Conservation (phyloP, 164 flowering plant genomes). For the Litsea cubeba region DNA sequence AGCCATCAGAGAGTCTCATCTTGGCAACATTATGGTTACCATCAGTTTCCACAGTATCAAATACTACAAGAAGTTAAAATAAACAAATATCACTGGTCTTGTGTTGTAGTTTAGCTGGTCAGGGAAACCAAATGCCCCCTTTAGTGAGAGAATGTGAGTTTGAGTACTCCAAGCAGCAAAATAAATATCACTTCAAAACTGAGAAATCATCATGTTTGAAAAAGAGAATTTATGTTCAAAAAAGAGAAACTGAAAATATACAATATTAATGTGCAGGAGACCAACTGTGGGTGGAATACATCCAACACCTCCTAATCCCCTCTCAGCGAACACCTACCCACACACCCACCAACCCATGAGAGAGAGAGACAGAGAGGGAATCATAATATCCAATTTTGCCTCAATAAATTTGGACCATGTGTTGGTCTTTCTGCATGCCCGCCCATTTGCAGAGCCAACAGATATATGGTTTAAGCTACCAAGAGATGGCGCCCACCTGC, state of each 20-base stretch:
- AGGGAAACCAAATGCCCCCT: not conserved
- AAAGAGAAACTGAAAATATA: no score
- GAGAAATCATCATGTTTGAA: no score
- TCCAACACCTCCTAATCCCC: not conserved
- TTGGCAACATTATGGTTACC: not conserved
- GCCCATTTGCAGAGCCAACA: not conserved
- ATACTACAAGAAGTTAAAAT: not conserved
- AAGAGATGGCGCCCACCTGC: not conserved
- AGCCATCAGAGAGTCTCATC: not conserved
- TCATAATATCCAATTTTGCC: not conserved
- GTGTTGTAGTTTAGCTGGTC: no score
- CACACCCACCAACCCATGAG: no score
- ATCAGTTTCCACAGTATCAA: not conserved
- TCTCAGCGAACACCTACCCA: no score
- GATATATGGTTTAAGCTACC: not conserved
- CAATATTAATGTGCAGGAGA: not conserved
- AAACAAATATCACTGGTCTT: not conserved
- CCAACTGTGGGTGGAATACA: not conserved
- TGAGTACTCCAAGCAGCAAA: no score
- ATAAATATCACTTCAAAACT: no score
- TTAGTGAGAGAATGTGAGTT: no score
- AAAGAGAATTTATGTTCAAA: no score
- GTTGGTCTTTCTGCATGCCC: not conserved
- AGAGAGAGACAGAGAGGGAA: not conserved
- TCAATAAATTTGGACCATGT: not conserved